Evolutionary conservation across 345 rosid genomes (phyloP).

Genomic region (Hibiscus tridactylites): DNA sequence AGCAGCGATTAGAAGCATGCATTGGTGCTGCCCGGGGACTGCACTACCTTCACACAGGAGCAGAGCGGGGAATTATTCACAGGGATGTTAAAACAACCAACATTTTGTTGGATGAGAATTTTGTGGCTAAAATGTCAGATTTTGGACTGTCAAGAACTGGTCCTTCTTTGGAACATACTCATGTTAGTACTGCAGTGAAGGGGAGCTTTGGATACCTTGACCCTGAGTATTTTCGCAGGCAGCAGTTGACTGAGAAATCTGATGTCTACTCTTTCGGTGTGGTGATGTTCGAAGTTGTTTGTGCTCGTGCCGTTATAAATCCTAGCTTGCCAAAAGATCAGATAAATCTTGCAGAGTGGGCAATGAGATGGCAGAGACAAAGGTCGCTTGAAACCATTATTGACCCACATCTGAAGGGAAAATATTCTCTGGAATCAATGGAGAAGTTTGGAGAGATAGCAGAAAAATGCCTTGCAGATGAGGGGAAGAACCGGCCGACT

Average conservation of each 20-base stretch:
- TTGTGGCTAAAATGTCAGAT: constrained; percentile 88
- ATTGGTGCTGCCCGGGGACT: constrained; percentile 83
- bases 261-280: constrained; percentile 89
- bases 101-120: constrained; percentile 65
- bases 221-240: constrained; percentile 78
- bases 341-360: constrained; percentile 96
- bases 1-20: constrained; percentile 72
- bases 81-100: constrained; percentile 88
- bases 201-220: constrained; percentile 93
- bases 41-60: constrained; percentile 90
- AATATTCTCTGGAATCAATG: constrained; percentile 52
- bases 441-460: constrained; percentile 84
- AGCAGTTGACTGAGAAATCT: constrained; percentile 82
- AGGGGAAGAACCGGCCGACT: constrained; percentile 75
- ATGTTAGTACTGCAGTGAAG: constrained; percentile 91
- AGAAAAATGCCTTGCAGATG: constrained; percentile 78
- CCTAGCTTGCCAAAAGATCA: constrained; percentile 85
- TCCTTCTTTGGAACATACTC: constrained; percentile 85
- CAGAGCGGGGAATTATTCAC: constrained; percentile 82
- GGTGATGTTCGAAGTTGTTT: constrained; percentile 72
- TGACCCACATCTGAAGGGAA: constrained; percentile 46
- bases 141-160: constrained; percentile 79
- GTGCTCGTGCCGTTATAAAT: constrained; percentile 85
- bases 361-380: constrained; percentile 67
- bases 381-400: constrained; percentile 59